Evolutionary conservation across 495 filamentous ascomycete genomes (phyloP), one percentile per base, ranked within the genome.

Genomic region (Aspergillus cavernicola): DNA sequence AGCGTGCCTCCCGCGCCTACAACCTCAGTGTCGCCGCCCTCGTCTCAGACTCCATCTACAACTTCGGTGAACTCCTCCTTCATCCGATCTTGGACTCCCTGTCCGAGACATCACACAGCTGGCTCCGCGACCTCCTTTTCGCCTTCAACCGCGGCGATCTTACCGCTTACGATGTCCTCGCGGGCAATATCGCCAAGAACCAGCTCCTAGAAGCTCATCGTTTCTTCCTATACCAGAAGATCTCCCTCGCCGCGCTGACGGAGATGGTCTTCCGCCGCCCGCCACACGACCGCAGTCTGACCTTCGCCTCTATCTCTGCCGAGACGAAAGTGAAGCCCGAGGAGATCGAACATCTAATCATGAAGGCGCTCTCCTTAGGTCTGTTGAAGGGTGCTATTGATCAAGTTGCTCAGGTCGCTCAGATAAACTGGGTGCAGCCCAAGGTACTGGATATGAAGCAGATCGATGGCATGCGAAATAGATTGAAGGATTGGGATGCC

Each of bases 341-440:
- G 59, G 90, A 97, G 73, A 96, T 97, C 55, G 93, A 99, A 78
- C 92, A 97, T 63, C 72, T 99, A 46, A 85, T 99, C 62, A 99
- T 99, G 93, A 96, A 96, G 80, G 95, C 93, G 41, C 72, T 99
- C 61, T 96, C 90, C 59, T 70, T 97, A 61, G 95, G 92, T 0
- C 77, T 99, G 60, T 76, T 99, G 56, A 80, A 84, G 60, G 93
- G 93, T 3, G 92, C 85, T 36, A 99, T 99, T 57, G 93, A 99
- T 71, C 91, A 99, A 75, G 93, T 97, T 23, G 91, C 87, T 43
- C 84, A 90, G 74, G 81, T 97, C 45, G 93, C 93, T 22, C 80
- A 92, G 66, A 96, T 99, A 73, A 89, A 89, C 65, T 99, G 93
- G 93, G 93, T 99, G 35, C 93, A 99, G 78, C 95, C 93, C 11